These are phyloP conservation scores for Physcia stellaris DNA, from an alignment of 495 filamentous ascomycete genomes.

Conservation along the genomic window DNA sequence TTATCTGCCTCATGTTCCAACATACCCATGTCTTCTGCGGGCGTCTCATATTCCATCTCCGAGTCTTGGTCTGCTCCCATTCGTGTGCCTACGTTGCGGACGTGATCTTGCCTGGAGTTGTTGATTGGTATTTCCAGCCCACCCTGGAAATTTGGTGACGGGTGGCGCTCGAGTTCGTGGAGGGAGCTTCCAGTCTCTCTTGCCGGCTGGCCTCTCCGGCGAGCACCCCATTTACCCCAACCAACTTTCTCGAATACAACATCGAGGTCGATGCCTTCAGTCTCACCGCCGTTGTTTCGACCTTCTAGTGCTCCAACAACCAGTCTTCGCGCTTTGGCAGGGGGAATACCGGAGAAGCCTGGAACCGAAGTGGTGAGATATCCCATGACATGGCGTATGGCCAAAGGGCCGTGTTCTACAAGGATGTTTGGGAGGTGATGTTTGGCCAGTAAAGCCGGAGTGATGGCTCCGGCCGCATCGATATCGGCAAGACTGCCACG, in stretches of 20 bases:
- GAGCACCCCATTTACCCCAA: conserved; percentile 93
- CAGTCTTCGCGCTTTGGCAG: conserved; percentile 79
- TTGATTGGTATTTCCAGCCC: conserved; percentile 55
- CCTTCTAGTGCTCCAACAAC: conserved; percentile 76
- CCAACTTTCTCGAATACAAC: conserved; percentile 92
- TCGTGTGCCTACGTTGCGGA: conserved; percentile 41
- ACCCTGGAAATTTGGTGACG: conserved; percentile 37
- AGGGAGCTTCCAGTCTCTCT: conserved; percentile 27
- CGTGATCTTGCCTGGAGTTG: conserved; percentile 25
- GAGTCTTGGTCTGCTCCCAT: conserved; percentile 54
- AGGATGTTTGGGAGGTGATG: conserved; percentile 87
- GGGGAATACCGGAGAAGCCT: conserved; percentile 81
- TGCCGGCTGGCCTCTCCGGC: conserved; percentile 49
- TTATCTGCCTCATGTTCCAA: conserved; percentile 83
- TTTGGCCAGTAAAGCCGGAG: conserved; percentile 72
- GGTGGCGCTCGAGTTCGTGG: conserved; percentile 27
- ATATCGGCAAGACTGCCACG: conserved; percentile 34
- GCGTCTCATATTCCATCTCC: conserved; percentile 36
- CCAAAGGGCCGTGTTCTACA: conserved; percentile 73
- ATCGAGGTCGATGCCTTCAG: conserved; percentile 52
- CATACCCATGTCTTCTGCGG: conserved; percentile 44
- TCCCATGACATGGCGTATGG: conserved; percentile 89
- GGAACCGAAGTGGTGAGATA: conserved; percentile 86
- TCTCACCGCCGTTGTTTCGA: conserved; percentile 48
- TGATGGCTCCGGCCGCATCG: conserved; percentile 74